phyloP scores from a whole-genome alignment of 768 basidiomycete genomes.

The Filobasidium wieringae region DNA sequence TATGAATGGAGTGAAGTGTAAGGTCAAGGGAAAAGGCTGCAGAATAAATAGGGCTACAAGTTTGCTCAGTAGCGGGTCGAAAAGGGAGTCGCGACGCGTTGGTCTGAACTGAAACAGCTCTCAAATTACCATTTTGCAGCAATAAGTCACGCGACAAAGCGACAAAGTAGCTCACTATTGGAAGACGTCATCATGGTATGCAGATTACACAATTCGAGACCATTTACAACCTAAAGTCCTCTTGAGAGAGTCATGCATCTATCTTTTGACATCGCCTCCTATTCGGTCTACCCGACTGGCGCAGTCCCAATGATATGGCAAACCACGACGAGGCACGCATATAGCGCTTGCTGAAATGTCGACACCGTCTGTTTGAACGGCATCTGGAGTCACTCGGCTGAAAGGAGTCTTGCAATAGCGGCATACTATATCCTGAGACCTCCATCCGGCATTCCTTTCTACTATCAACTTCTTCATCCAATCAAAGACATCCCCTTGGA shows the following conservation, averaged over 20 bases:
- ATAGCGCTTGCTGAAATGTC: background rate
- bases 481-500: slow-evolving; percentile 22
- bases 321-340: background rate
- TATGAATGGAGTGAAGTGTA: no score
- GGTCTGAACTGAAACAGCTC: no score
- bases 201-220: no score
- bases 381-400: background rate
- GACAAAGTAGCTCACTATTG: no score
- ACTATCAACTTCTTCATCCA: slow-evolving; percentile 22
- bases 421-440: background rate
- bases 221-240: no score
- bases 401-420: background rate
- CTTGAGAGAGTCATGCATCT: background rate
- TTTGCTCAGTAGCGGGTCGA: no score
- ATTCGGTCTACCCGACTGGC: background rate
- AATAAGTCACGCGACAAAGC: no score
- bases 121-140: no score
- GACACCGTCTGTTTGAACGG: background rate
- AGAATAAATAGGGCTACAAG: no score
- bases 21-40: no score
- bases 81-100: no score
- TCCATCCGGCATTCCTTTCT: background rate
- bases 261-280: background rate
- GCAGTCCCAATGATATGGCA: background rate
- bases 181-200: no score